These are phyloP conservation scores for Aspergillus bombycis DNA, from an alignment of 2,329 filamentous ascomycete species.

Conservation along the genomic window DNA sequence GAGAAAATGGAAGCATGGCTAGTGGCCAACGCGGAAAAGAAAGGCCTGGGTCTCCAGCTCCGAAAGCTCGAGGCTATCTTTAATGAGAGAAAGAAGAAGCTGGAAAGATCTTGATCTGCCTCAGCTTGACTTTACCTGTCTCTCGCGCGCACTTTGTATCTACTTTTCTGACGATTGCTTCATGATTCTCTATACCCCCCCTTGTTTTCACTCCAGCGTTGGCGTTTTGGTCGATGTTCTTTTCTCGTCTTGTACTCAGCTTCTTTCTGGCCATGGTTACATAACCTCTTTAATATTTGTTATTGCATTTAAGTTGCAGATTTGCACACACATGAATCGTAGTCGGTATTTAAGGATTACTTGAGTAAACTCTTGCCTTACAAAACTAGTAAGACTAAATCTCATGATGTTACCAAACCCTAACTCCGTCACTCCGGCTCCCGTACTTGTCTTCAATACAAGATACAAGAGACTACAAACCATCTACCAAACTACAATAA, in stretches of 20 bases:
- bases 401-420: background rate
- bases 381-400: too few species aligned
- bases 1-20: constrained; percentile 85
- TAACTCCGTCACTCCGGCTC: background rate
- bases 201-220: constrained; percentile 12
- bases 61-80: constrained; percentile 70
- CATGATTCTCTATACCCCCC: constrained; percentile 12
- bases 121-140: background rate
- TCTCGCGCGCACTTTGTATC: constrained; percentile 5
- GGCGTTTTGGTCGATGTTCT: constrained; percentile 14
- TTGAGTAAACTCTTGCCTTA: too few species aligned
- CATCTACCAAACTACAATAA: background rate
- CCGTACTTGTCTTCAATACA: background rate
- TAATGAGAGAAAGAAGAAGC: constrained; percentile 54
- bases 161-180: constrained; percentile 12
- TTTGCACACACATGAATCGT: background rate
- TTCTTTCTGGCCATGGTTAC: background rate
- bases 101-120: constrained; percentile 31
- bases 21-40: constrained; percentile 78
- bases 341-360: background rate
- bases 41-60: constrained; percentile 62
- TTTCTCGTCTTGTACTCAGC: constrained; percentile 4
- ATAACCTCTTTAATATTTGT: background rate
- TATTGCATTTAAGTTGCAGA: background rate
- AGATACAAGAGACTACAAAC: background rate